A percentile compares a stretch with the other conserved stretches of the same genome.
Evolutionary conservation across 805 yeast genomes (phyloP).

Genomic region (Brettanomyces bruxellensis): DNA sequence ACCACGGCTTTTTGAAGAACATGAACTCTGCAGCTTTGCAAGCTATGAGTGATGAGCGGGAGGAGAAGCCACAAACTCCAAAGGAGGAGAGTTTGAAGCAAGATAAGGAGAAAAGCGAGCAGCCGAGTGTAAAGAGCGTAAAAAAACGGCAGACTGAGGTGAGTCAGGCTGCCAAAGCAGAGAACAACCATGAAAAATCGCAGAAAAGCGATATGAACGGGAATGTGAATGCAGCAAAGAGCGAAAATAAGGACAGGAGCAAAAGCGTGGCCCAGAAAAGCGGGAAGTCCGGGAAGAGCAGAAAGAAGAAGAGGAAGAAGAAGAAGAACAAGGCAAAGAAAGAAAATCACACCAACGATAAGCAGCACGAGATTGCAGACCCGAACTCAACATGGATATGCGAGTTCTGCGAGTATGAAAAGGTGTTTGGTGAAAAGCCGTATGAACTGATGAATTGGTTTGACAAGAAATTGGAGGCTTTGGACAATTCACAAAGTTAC

Average conservation of each 20-base stretch:
- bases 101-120: not conserved
- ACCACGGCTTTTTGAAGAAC: slow-evolving; percentile 2
- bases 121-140: no score
- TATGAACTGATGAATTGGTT: slow-evolving; percentile 36
- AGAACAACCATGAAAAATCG: no score
- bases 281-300: not conserved
- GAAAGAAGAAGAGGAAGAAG: slow-evolving; percentile 10
- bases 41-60: not conserved
- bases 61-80: not conserved
- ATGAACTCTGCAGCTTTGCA: not conserved
- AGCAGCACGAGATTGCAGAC: slow-evolving; percentile 5
- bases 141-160: not conserved
- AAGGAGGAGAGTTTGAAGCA: not conserved
- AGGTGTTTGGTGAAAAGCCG: slow-evolving; percentile 38
- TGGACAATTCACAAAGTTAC: slow-evolving; percentile 21
- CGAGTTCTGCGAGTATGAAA: slow-evolving; percentile 41
- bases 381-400: slow-evolving; percentile 24
- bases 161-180: no score
- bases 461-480: slow-evolving; percentile 25
- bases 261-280: not conserved
- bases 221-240: not conserved
- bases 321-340: slow-evolving; percentile 7
- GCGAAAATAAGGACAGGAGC: not conserved
- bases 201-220: no score
- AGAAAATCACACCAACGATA: not conserved